These are phyloP conservation scores for Cutaneotrichosporon spelunceum DNA, from an alignment of 1,284 basidiomycete species.

Conservation along the genomic window DNA sequence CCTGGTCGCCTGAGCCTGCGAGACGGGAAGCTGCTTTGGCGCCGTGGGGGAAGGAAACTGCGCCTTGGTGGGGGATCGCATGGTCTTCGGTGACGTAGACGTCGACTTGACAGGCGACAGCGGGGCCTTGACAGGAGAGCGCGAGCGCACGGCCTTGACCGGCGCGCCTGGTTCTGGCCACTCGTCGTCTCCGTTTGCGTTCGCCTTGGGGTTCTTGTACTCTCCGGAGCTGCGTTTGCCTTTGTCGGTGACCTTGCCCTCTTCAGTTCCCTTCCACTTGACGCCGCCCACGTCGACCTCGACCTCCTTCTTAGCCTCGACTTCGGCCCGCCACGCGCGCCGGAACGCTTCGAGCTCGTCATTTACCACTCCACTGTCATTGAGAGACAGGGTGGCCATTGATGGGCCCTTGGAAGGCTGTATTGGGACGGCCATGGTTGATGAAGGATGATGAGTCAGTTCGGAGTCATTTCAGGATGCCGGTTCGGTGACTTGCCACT, in stretches of 20 bases:
- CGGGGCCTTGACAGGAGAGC: background rate
- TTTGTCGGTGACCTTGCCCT: background rate
- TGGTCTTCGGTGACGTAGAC: background rate
- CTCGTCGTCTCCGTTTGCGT: background rate
- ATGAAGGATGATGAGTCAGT: constrained; percentile 2
- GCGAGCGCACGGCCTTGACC: background rate
- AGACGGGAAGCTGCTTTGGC: background rate
- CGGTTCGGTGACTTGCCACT: background rate
- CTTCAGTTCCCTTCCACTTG: constrained; percentile 42
- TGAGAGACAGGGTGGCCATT: constrained; percentile 5
- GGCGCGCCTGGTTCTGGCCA: background rate
- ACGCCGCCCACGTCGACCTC: constrained; percentile 16
- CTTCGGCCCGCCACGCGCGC: constrained; percentile 69
- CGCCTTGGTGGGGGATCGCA: background rate
- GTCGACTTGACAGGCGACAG: background rate
- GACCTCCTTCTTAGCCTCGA: constrained; percentile 35
- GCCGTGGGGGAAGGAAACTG: background rate
- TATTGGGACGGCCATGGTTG: background rate
- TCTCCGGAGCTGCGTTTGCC: constrained; percentile 29
- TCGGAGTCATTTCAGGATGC: background rate
- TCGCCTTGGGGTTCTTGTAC: background rate
- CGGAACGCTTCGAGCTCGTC: constrained; percentile 67
- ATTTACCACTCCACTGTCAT: constrained; percentile 14
- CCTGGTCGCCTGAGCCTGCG: background rate
- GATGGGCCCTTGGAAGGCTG: background rate